Evolutionary conservation across 371 early-diverging fungal species (phyloP).

Genomic region (Mortierella sp.): DNA sequence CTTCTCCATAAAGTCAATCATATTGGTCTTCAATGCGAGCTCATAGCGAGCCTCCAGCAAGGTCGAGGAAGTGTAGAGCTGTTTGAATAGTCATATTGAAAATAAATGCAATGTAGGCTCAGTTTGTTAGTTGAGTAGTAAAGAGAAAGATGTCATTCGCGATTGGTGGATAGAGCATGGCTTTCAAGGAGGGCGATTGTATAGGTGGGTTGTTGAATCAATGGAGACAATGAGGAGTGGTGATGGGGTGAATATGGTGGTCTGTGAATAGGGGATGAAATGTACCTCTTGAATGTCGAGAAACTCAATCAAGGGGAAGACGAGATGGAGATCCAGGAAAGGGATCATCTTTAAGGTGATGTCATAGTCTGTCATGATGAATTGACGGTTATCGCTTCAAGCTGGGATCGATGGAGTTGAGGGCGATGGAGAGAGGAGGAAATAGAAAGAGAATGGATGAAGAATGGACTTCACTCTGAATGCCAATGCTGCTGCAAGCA

Average conservation of each 20-base stretch:
- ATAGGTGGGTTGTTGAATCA: too few species aligned
- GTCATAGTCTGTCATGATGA: slow-evolving; percentile 82
- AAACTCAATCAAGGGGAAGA: slow-evolving; percentile 91
- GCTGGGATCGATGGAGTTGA: not conserved
- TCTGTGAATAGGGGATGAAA: not conserved
- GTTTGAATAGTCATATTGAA: not conserved
- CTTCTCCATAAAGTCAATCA: slow-evolving; percentile 91
- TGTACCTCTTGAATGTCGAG: slow-evolving; percentile 80
- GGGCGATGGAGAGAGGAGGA: not conserved
- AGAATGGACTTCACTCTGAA: slow-evolving; percentile 6
- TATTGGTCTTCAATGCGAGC: slow-evolving; percentile 87
- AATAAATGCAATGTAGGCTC: not conserved
- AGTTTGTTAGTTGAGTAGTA: not conserved
- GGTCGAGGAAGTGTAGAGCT: slow-evolving; percentile 57
- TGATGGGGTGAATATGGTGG: too few species aligned
- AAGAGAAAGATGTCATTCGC: not conserved
- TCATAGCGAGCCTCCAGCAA: slow-evolving; percentile 90
- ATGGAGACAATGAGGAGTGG: too few species aligned
- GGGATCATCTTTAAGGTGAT: slow-evolving; percentile 88
- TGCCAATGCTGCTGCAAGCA: not conserved
- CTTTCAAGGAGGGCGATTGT: too few species aligned
- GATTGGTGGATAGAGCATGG: not conserved
- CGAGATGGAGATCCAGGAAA: slow-evolving; percentile 93
- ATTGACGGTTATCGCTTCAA: slow-evolving; percentile 1
- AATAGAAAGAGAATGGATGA: not conserved